A percentile compares a stretch with the other conserved stretches of the same genome.
Conservation (phyloP, 176 grass and related monocot species). For the Urochloa ruziziensis region DNA sequence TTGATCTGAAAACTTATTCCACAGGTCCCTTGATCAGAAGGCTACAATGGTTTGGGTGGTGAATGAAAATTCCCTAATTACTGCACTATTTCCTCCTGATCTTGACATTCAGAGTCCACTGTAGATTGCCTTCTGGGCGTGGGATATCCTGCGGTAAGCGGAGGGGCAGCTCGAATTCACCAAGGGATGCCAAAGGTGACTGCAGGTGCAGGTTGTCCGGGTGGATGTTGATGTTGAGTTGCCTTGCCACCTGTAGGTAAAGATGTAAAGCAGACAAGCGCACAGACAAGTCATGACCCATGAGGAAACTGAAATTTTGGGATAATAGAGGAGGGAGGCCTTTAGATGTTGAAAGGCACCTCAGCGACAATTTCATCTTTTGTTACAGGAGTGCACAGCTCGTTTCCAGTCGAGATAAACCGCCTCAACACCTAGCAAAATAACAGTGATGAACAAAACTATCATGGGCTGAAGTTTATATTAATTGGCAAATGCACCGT, state of each 20-base stretch:
- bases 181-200: slow-evolving; percentile 56
- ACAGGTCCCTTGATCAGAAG: neutral
- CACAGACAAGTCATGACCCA: neutral
- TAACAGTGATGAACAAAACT: neutral
- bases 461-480: neutral
- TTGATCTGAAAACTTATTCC: neutral
- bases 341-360: slow-evolving; percentile 36
- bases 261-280: too few relatives aligned
- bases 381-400: slow-evolving; percentile 59
- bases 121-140: slow-evolving; percentile 71
- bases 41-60: neutral
- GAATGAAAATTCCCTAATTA: neutral
- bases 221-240: slow-evolving; percentile 72
- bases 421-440: slow-evolving; percentile 68
- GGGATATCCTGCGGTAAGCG: slow-evolving; percentile 79
- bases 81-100: slow-evolving; percentile 61
- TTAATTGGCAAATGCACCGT: neutral
- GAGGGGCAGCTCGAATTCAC: slow-evolving; percentile 86
- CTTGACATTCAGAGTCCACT: slow-evolving; percentile 89
- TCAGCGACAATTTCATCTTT: slow-evolving; percentile 88
- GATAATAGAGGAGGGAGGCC: neutral
- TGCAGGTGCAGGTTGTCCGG: slow-evolving; percentile 78
- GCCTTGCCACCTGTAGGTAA: slow-evolving; percentile 65
- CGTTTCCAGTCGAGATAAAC: slow-evolving; percentile 65
- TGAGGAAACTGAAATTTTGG: neutral